Percentiles rank a stretch among this genome's conserved stretches.
phyloP scores from a whole-genome alignment of 2,329 filamentous ascomycete species.

The Beauveria sp. region DNA sequence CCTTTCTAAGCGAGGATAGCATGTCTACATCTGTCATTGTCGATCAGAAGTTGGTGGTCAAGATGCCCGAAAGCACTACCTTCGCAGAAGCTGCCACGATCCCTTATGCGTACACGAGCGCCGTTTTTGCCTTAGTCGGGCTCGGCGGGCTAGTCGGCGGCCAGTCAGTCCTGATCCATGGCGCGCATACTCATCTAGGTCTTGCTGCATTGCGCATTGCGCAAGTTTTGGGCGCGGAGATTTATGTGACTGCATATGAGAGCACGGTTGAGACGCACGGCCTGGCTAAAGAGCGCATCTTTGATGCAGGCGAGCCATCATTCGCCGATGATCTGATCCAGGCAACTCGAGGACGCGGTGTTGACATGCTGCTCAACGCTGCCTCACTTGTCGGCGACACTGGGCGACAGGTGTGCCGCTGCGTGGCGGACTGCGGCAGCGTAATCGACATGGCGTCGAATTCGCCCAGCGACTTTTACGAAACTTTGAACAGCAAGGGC shows the following conservation, averaged over 20 bases:
- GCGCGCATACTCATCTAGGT: background rate
- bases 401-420: background rate
- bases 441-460: background rate
- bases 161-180: background rate
- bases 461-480: background rate
- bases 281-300: background rate
- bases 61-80: background rate
- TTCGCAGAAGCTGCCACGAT: background rate
- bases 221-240: background rate
- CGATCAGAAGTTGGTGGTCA: background rate
- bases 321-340: background rate
- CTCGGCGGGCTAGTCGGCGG: background rate
- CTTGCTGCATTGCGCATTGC: background rate
- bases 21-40: background rate
- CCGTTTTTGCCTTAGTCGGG: background rate
- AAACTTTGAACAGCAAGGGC: background rate
- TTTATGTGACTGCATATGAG: background rate
- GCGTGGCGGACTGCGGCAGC: background rate
- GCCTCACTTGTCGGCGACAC: background rate
- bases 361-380: background rate
- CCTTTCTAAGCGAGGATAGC: background rate
- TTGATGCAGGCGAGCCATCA: background rate
- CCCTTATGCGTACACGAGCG: background rate
- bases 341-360: background rate
- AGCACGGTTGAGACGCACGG: background rate